Base-by-base conservation (phyloP, 345 rosid species). In the Camelina laxa region DNA sequence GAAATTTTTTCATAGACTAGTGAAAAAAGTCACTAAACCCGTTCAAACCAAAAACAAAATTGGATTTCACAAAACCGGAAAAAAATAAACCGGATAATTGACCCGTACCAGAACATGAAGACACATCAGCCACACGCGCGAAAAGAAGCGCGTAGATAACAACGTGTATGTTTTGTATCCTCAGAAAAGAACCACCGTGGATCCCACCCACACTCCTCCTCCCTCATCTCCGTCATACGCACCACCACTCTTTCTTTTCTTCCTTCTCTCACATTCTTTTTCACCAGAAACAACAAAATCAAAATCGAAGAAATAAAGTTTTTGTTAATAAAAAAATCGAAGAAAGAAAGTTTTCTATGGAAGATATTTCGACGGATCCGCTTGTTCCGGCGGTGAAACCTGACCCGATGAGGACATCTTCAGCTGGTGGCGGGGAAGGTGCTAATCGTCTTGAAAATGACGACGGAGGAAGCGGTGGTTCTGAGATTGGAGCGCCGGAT, bases 371-470 rank as follows among this genome's bases (percentile, higher is more conserved):
- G 42, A 78, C 79, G 75, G 91, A 82, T 81, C 83, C 91, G 5
- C 67, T 84, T 19, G 91, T 89, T 64, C 91, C 95, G 50, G 88
- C 88, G 36, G 84, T 83, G 66, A 87, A 85, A 82, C 83, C 77
- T 30, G 88, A 84, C 15, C 60, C 47, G 44, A 27, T 27, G 30
- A 80, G 75, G 22, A 65, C 75, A 30, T 70, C 84, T 2, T 47
- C 78, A 10, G 4, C 50, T 7, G 76, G 55, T 7, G 76, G 55
- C 24, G 80, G 36, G 0, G 36, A 73, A 22, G 82, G 70, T 17
- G 55, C 16, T 48, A 59, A 72, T 35, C 79, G 44, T 69, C 44
- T 9, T 22, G 80, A 72, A 51, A 65, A 48, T 48, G 80, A 60
- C 20, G 81, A 38, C 68, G 70, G 65, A 13, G 76, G 72, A 69